Evolutionary conservation across 768 basidiomycete species (phyloP).

Genomic region (Neoboletus magnificus): DNA sequence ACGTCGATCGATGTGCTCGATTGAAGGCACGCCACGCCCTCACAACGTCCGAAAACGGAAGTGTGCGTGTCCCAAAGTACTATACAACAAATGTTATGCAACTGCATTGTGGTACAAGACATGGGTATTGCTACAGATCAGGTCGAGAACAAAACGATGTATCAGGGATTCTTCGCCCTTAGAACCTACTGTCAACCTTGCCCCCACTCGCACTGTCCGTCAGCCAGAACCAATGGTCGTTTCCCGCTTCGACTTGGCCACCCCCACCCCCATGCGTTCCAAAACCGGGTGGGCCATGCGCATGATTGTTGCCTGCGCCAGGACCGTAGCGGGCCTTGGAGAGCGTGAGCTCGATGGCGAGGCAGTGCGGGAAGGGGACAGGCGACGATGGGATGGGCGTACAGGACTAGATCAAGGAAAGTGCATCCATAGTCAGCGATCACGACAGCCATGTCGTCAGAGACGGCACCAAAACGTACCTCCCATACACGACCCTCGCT

Average conservation of each 20-base stretch:
- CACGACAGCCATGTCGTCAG: background rate
- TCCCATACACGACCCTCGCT: constrained; percentile 53
- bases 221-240: constrained; percentile 28
- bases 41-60: background rate
- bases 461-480: constrained; percentile 33
- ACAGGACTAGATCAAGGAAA: constrained; percentile 9
- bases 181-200: background rate
- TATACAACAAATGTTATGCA: too few species aligned
- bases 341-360: constrained; percentile 13
- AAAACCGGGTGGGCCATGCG: constrained; percentile 12
- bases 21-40: too few species aligned
- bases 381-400: constrained; percentile 10
- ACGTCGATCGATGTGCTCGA: too few species aligned
- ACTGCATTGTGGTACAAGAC: too few species aligned
- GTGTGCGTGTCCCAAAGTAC: background rate
- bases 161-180: background rate
- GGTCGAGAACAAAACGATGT: background rate
- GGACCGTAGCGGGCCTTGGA: constrained; percentile 9
- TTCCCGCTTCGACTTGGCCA: constrained; percentile 13
- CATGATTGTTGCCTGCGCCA: constrained; percentile 12
- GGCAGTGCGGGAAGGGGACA: constrained; percentile 1
- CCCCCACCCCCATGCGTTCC: constrained; percentile 18
- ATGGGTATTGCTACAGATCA: background rate
- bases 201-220: constrained; percentile 9
- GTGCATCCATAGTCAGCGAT: background rate